Evolutionary conservation across 805 yeast species (phyloP), one percentile per base, ranked within the genome.

Genomic region (Yamadazyma tumulicola): DNA sequence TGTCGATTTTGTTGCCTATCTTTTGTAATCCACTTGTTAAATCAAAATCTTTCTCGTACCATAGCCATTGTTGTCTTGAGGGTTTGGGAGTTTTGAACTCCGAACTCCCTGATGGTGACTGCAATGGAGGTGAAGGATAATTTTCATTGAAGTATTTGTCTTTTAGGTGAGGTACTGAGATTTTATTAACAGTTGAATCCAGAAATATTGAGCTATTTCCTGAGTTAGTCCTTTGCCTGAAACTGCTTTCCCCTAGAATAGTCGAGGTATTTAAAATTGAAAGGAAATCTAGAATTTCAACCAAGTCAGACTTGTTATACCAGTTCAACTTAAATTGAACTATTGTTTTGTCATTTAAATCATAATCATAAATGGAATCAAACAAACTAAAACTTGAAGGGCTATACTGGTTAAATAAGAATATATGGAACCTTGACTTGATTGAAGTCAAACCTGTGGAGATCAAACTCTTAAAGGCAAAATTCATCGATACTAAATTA

Each of bases 21-120:
- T 39, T 39, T 21, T 39, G 37, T 14, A 35, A 35, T 12, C 33
- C 38, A 20, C 37, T 38, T 4, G 39, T 23, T 9, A 36, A 12
- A 29, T 51, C 50, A 24, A 43, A 46, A 35, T 60, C 67, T 28
- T 45, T 47, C 18, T 59, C 65, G 39, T 53, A 59, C 55, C 57
- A 52, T 5, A 60, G 39, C 67, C 67, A 60, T 11, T 34, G 42
- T 4, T 29, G 19, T 3, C 42, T 43, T 4, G 13, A 15, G 5
- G 12, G 16, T 33, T 2, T 16, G n/a, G 8, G 21, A 16, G 9
- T 13, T 22, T 26, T 11, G 17, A 26, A 13, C 7, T 26, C 18
- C n/a, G 10, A 6, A 10, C 8, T 28, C 9, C 19, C 31, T 6
- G 17, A 15, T 3, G 25, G 19, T n/a, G n/a, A n/a, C n/a, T n/a